These are phyloP conservation scores for Aspergillus sp. DNA, from an alignment of 2,329 filamentous ascomycete species.

Conservation along the genomic window DNA sequence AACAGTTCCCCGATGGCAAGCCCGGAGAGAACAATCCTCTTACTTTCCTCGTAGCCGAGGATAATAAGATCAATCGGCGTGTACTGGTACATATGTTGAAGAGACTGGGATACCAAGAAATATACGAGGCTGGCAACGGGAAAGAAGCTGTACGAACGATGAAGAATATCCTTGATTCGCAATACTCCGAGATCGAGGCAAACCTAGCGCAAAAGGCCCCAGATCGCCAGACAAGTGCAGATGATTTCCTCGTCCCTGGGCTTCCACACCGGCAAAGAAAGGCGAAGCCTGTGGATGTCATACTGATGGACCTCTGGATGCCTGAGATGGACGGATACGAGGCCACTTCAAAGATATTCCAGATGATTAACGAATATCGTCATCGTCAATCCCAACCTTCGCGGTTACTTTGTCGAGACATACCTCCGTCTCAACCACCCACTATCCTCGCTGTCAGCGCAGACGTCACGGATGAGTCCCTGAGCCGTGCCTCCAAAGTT, in stretches of 20 bases:
- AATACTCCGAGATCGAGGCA: slow-evolving; percentile 11
- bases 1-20: slow-evolving; percentile 52
- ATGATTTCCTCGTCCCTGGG: slow-evolving; percentile 17
- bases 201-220: slow-evolving; percentile 19
- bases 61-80: slow-evolving; percentile 70
- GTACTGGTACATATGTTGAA: slow-evolving; percentile 66
- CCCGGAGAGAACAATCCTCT: slow-evolving; percentile 62
- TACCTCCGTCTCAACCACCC: slow-evolving; percentile 24
- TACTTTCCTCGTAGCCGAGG: slow-evolving; percentile 69
- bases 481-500: slow-evolving; percentile 59
- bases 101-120: slow-evolving; percentile 64
- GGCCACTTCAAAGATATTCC: slow-evolving; percentile 63
- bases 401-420: neutral
- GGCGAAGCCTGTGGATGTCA: slow-evolving; percentile 56
- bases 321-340: slow-evolving; percentile 72
- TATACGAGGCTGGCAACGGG: slow-evolving; percentile 68
- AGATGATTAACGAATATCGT: slow-evolving; percentile 47
- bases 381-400: slow-evolving; percentile 4
- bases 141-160: slow-evolving; percentile 66
- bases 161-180: slow-evolving; percentile 42
- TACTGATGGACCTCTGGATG: slow-evolving; percentile 78
- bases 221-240: slow-evolving; percentile 7
- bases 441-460: slow-evolving; percentile 64
- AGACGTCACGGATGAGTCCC: slow-evolving; percentile 64
- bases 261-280: slow-evolving; percentile 27